Evolutionary conservation across 169 alveolate genomes (phyloP), one percentile per base, ranked within the genome.

Genomic region (Eimeria falciformis): DNA sequence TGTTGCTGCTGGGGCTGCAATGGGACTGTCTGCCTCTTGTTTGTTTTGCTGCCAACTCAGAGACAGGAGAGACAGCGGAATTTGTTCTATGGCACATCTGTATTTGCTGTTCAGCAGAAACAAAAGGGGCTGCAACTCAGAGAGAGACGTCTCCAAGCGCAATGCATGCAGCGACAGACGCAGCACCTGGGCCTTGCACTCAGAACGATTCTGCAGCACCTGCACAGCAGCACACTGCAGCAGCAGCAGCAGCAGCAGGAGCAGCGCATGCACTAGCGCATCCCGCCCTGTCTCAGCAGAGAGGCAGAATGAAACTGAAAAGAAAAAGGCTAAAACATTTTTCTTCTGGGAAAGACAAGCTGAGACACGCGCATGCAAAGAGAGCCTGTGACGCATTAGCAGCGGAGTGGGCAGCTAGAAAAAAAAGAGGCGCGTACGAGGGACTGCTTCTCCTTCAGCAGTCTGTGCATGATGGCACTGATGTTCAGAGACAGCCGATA

Each of bases 1-100:
- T 2, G 87, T 14, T n/a, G 65, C 87, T 2, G 90, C 75, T 7
- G 75, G 58, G 37, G 69, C 66, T 4, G 87, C 66, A 47, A 47
- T 69, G 27, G 56, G 27, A 55, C 23, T 55, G 12, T 58, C 73
- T 11, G 7, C 27, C 21, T 68, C 37, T 25, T 68, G 79, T 9
- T 9, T 5, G 29, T n/a, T 3, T 46, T 23, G 87, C 43, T 27
- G 90, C 90, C 14, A 14, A 3, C 18, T 18, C 27, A 6, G 6
- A 18, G 58, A 9, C 14, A 33, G 79, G 23, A 18, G 62, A 50
- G 71, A 50, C 40, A 33, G 56, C 18, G 83, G 71, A 1, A 81
- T 77, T 7, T 65, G 66, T 50, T 93, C 95, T 46, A 93, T 90
- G 37, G 90, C 95, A 33, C 68, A 58, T 43, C 95, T 79, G 53